phyloP scores from a whole-genome alignment of 108 stramenopile species.

The Parietichytrium sp. region DNA sequence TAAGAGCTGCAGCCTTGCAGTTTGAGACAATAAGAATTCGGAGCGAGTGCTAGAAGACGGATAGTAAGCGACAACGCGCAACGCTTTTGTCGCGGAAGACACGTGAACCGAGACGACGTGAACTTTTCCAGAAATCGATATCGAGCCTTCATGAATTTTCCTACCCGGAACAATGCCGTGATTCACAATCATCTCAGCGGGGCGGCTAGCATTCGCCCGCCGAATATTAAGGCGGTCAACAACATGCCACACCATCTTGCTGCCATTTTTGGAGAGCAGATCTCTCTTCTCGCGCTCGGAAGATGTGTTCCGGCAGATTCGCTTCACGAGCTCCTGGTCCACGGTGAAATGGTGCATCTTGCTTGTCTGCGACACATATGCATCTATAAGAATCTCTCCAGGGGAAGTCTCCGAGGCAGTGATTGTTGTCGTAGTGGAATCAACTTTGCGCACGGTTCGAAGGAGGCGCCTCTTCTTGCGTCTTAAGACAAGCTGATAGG shows the following conservation, averaged over 20 bases:
- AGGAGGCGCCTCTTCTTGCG: neutral
- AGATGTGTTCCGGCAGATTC: neutral
- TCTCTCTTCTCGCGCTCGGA: neutral
- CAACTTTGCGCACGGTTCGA: conserved; percentile 13
- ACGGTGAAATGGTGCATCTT: neutral
- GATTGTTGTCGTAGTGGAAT: neutral
- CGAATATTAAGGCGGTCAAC: conserved; percentile 1
- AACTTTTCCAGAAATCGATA: neutral
- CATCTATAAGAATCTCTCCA: conserved; percentile 1
- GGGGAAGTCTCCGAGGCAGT: conserved; percentile 16
- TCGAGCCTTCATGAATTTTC: neutral
- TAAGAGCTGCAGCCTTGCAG: neutral
- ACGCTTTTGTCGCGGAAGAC: neutral
- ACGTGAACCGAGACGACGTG: conserved; percentile 36
- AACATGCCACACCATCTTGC: neutral
- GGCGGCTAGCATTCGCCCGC: neutral
- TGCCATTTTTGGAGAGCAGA: neutral
- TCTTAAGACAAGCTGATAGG: neutral
- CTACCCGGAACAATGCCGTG: conserved; percentile 5
- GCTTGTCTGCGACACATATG: neutral
- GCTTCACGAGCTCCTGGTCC: neutral
- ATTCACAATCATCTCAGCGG: neutral
- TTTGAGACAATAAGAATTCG: neutral
- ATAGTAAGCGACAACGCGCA: conserved; percentile 10
- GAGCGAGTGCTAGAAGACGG: neutral